Evolutionary conservation across 179 eudicot species (phyloP).

Genomic region (Beta corolliflora): DNA sequence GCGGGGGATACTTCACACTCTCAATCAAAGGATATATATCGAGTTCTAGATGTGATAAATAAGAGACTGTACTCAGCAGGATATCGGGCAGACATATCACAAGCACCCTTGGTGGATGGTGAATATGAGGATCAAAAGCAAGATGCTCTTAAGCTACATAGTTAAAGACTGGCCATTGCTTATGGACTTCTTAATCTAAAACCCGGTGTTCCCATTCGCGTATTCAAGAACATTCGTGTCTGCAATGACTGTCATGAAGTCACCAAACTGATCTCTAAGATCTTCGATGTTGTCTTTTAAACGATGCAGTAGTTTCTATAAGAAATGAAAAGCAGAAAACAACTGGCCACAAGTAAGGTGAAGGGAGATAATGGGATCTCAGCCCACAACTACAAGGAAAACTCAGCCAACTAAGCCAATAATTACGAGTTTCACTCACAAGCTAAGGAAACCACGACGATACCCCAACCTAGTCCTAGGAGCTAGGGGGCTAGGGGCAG

Average conservation of each 20-base stretch:
- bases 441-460: too few species aligned
- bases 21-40: constrained; percentile 44
- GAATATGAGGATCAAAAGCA: constrained; percentile 47
- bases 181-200: constrained; percentile 54
- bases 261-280: constrained; percentile 52
- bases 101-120: constrained; percentile 57
- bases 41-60: constrained; percentile 46
- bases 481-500: too few species aligned
- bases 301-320: too few species aligned
- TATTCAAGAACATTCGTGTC: constrained; percentile 69
- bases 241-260: constrained; percentile 73
- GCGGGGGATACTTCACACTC: constrained; percentile 74
- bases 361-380: too few species aligned
- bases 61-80: constrained; percentile 43
- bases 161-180: constrained; percentile 77
- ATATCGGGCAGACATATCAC: constrained; percentile 51
- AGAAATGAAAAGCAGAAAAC: too few species aligned
- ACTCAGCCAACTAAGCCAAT: too few species aligned
- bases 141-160: constrained; percentile 55
- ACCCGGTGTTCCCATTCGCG: constrained; percentile 63
- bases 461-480: too few species aligned
- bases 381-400: too few species aligned
- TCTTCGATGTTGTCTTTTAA: constrained; percentile 13
- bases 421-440: too few species aligned
- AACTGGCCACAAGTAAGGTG: too few species aligned